phyloP scores from a whole-genome alignment of 2,329 filamentous ascomycete genomes.

The Paecilomyces dactylethromorphus region DNA sequence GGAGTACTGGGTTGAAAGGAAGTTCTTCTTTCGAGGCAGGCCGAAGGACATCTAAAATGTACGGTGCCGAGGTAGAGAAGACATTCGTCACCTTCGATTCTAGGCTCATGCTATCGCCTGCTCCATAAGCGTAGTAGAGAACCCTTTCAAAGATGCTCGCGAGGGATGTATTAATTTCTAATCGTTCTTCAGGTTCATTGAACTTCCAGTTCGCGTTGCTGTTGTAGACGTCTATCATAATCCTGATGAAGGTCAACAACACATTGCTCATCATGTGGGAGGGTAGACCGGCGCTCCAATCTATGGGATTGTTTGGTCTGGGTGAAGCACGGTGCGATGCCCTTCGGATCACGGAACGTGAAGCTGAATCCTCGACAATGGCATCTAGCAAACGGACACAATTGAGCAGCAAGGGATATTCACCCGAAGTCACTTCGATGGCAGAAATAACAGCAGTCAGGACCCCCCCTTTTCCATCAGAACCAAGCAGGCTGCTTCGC shows the following conservation, averaged over 20 bases:
- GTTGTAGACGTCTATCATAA: constrained; percentile 76
- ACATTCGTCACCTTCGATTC: constrained; percentile 52
- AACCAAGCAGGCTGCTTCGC: constrained; percentile 71
- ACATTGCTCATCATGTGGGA: constrained; percentile 70
- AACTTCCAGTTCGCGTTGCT: constrained; percentile 85
- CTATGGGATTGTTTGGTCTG: constrained; percentile 23
- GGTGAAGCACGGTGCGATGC: constrained; percentile 25
- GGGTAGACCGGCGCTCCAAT: constrained; percentile 64
- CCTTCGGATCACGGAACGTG: constrained; percentile 40
- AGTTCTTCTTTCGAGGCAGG: constrained; percentile 63
- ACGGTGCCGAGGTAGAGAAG: constrained; percentile 66
- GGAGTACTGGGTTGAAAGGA: constrained; percentile 69
- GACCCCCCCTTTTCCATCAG: constrained; percentile 67
- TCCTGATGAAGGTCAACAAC: constrained; percentile 65
- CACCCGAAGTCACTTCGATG: constrained; percentile 69
- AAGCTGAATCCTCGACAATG: constrained; percentile 69
- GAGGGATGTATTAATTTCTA: constrained; percentile 61
- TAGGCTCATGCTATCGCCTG: constrained; percentile 54
- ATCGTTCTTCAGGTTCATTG: constrained; percentile 58
- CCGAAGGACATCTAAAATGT: constrained; percentile 71
- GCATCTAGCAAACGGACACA: constrained; percentile 68
- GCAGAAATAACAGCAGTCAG: constrained; percentile 74
- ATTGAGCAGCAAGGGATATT: constrained; percentile 70
- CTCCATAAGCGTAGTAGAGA: constrained; percentile 65
- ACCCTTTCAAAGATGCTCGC: constrained; percentile 65